Conservation (phyloP, 2,329 filamentous ascomycete genomes). For the Graphilbum sp. region DNA sequence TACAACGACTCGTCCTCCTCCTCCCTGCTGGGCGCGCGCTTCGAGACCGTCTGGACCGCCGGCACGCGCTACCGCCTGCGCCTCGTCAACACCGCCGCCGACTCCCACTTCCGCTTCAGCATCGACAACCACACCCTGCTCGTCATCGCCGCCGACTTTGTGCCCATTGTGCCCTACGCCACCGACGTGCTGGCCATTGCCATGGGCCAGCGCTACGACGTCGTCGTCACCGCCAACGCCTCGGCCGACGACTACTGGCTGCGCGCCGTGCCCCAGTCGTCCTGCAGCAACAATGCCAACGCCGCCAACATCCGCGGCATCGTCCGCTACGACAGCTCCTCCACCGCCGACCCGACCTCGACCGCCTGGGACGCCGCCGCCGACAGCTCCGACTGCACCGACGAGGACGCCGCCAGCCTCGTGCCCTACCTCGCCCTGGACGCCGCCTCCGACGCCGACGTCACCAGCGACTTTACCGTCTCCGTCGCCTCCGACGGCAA, state of each 20-base stretch:
- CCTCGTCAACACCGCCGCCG: slow-evolving; percentile 32
- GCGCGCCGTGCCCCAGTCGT: slow-evolving; percentile 4
- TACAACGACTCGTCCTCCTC: slow-evolving; percentile 33
- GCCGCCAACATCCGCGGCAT: slow-evolving; percentile 6
- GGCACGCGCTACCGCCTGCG: slow-evolving; percentile 31
- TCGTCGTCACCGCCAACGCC: slow-evolving; percentile 12
- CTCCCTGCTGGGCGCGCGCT: slow-evolving; percentile 27
- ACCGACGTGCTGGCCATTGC: slow-evolving; percentile 28
- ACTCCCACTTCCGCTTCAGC: slow-evolving; percentile 33
- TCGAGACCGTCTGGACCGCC: slow-evolving; percentile 29
- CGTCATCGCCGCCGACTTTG: slow-evolving; percentile 36
- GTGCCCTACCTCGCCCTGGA: slow-evolving; percentile 13
- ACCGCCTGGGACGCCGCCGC: slow-evolving; percentile 3
- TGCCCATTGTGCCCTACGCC: slow-evolving; percentile 33
- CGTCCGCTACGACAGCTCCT: slow-evolving; percentile 6
- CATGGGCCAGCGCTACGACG: slow-evolving; percentile 24
- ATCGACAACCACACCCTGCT: slow-evolving; percentile 34
- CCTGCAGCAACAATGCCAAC: slow-evolving; percentile 4
- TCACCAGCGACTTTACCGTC: slow-evolving; percentile 4
- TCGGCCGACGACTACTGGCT: slow-evolving; percentile 4
- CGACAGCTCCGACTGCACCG: slow-evolving; percentile 10
- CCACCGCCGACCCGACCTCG: slow-evolving; percentile 5
- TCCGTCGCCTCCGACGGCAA: slow-evolving; percentile 1
- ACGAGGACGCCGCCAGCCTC: slow-evolving; percentile 12
- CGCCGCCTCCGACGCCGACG: slow-evolving; percentile 4